Evolutionary conservation across 2,329 filamentous ascomycete genomes (phyloP).

Genomic region (Phialophora macrospora): DNA sequence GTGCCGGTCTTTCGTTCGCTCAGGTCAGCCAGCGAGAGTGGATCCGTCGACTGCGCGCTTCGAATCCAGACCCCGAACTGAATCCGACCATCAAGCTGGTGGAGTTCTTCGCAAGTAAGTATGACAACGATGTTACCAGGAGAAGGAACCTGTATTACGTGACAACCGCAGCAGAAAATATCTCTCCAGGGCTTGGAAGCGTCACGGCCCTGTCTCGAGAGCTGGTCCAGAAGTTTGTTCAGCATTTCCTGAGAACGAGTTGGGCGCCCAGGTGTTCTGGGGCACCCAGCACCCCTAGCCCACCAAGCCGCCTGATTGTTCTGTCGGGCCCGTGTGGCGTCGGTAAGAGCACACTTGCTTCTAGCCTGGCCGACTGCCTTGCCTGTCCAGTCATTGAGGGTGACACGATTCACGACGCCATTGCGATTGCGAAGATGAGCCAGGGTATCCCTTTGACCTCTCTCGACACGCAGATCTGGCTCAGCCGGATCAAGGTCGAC

Average conservation of each 20-base stretch:
- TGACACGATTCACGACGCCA: not conserved
- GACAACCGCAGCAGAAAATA: constrained; percentile 44
- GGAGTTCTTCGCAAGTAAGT: constrained; percentile 60
- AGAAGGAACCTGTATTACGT: constrained; percentile 49
- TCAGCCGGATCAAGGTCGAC: not conserved
- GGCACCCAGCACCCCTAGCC: not conserved
- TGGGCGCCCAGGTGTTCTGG: constrained; percentile 7
- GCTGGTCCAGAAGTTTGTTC: constrained; percentile 35
- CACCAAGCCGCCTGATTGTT: not conserved
- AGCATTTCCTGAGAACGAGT: constrained; percentile 37
- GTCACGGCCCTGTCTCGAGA: constrained; percentile 38
- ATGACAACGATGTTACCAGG: constrained; percentile 52
- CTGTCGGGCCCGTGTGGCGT: not conserved
- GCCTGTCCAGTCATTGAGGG: not conserved
- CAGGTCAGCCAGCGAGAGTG: constrained; percentile 41
- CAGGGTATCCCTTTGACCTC: not conserved
- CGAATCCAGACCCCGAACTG: constrained; percentile 54
- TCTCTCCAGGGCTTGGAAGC: constrained; percentile 45
- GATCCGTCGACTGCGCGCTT: constrained; percentile 48
- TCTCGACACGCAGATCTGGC: not conserved
- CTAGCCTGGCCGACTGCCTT: not conserved
- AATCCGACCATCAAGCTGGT: constrained; percentile 61
- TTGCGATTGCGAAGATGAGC: not conserved
- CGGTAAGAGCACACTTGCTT: not conserved
- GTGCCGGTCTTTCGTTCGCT: constrained; percentile 48